phyloP scores from a whole-genome alignment of 345 rosid genomes.

The Trapa bicornis region DNA sequence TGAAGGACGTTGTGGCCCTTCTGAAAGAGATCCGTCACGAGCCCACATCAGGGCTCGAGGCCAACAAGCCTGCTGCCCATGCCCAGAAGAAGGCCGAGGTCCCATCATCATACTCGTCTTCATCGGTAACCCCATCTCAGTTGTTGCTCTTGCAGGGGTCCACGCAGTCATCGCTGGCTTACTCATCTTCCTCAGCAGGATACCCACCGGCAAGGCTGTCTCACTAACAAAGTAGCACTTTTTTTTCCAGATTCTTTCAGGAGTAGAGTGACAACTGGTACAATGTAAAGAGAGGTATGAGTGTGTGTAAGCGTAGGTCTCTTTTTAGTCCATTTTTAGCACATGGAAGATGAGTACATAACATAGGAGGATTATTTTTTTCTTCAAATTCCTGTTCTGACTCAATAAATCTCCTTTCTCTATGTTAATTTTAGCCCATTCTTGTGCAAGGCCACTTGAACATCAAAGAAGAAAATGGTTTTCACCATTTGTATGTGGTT shows the following conservation, averaged over 20 bases:
- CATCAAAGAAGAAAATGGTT: too few species aligned
- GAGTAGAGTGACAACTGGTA: not conserved
- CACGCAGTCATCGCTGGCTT: conserved; percentile 27
- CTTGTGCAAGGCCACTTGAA: too few species aligned
- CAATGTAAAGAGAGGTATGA: not conserved
- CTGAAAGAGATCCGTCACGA: conserved; percentile 57
- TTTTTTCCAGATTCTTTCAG: not conserved
- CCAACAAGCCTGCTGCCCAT: conserved; percentile 27
- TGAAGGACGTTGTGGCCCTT: conserved; percentile 81
- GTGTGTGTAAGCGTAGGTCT: not conserved
- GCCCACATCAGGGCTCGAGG: conserved; percentile 13
- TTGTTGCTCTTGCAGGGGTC: conserved; percentile 30
- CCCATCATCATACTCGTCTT: conserved; percentile 17
- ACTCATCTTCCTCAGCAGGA: conserved; percentile 31
- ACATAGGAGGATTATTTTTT: not conserved
- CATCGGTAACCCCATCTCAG: conserved; percentile 39
- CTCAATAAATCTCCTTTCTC: too few species aligned
- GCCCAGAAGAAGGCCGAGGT: conserved; percentile 14
- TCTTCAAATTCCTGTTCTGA: too few species aligned
- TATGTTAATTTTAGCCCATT: too few species aligned
- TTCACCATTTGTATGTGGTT: too few species aligned
- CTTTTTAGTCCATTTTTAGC: not conserved
- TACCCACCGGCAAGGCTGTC: not conserved
- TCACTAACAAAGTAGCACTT: not conserved
- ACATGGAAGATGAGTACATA: not conserved